Percentiles rank a stretch among this genome's conserved stretches.
phyloP scores from a whole-genome alignment of 2,329 filamentous ascomycete species.

The Sclerotinia nivalis region DNA sequence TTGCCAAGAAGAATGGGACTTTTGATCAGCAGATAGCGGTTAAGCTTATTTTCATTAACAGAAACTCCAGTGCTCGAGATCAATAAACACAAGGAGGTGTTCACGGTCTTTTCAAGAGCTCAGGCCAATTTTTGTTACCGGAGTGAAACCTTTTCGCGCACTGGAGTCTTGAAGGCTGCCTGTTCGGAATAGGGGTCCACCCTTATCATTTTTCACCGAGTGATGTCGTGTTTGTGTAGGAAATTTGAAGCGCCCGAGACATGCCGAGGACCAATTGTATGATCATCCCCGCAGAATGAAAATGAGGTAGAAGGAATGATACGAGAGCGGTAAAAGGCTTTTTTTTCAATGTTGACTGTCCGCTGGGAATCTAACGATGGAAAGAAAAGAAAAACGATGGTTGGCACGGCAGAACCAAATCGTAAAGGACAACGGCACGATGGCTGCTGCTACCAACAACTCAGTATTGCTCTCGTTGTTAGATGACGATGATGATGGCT shows the following conservation, averaged over 20 bases:
- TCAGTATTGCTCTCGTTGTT: background rate
- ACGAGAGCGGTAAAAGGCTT: background rate
- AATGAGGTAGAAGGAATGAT: background rate
- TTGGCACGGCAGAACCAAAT: background rate
- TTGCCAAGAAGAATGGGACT: background rate
- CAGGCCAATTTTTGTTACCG: conserved; percentile 9
- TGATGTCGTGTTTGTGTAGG: background rate
- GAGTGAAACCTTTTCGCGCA: conserved; percentile 5
- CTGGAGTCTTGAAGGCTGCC: background rate
- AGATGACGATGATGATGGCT: background rate
- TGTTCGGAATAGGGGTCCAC: background rate
- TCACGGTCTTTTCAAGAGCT: conserved; percentile 9
- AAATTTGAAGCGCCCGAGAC: conserved; percentile 1
- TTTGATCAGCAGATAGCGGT: background rate
- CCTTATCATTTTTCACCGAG: conserved; percentile 17
- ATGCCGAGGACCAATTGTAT: conserved; percentile 14
- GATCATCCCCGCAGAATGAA: background rate
- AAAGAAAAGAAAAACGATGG: background rate
- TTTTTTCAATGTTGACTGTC: background rate
- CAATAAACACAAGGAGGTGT: background rate
- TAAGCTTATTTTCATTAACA: conserved; percentile 15
- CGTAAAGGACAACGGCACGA: background rate
- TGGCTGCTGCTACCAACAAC: background rate
- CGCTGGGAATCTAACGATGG: background rate
- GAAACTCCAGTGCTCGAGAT: background rate